phyloP scores from a whole-genome alignment of 106 monocot species.

The Dioscorea zingiberensis region DNA sequence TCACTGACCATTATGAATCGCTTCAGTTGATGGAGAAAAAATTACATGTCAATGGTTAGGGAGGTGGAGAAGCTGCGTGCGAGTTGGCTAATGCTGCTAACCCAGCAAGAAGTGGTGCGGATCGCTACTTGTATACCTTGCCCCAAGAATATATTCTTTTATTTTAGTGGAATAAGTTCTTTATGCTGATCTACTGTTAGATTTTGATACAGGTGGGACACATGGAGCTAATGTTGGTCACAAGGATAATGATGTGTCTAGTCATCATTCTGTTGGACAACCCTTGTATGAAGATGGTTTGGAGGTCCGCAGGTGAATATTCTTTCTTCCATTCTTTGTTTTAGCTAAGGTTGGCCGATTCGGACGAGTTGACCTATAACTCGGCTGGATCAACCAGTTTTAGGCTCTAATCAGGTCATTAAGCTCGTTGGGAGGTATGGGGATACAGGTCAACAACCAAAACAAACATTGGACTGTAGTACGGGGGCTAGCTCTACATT shows the following conservation, averaged over 20 bases:
- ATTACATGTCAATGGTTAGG: constrained; percentile 73
- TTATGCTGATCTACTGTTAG: too few species aligned
- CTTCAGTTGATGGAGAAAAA: constrained; percentile 85
- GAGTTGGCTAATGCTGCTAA: constrained; percentile 49
- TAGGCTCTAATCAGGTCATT: too few species aligned
- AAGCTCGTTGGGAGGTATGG: too few species aligned
- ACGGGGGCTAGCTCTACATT: too few species aligned
- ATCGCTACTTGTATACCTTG: neutral
- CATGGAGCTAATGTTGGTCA: constrained; percentile 24
- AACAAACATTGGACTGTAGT: too few species aligned
- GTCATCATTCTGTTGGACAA: constrained; percentile 36
- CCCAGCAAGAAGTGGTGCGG: constrained; percentile 26
- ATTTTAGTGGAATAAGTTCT: too few species aligned
- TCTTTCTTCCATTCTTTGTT: neutral
- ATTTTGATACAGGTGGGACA: constrained; percentile 18
- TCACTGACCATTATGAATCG: constrained; percentile 65
- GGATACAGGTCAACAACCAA: too few species aligned
- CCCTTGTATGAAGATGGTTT: constrained; percentile 41
- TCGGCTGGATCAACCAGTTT: too few species aligned
- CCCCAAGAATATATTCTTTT: too few species aligned
- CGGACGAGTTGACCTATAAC: too few species aligned
- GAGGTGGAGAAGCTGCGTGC: constrained; percentile 68
- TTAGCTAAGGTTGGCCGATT: too few species aligned
- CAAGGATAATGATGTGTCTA: constrained; percentile 40
- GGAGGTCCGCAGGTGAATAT: constrained; percentile 31